These are phyloP conservation scores for Glebionis coronaria DNA, from an alignment of 129 eudicot genomes.

Conservation along the genomic window DNA sequence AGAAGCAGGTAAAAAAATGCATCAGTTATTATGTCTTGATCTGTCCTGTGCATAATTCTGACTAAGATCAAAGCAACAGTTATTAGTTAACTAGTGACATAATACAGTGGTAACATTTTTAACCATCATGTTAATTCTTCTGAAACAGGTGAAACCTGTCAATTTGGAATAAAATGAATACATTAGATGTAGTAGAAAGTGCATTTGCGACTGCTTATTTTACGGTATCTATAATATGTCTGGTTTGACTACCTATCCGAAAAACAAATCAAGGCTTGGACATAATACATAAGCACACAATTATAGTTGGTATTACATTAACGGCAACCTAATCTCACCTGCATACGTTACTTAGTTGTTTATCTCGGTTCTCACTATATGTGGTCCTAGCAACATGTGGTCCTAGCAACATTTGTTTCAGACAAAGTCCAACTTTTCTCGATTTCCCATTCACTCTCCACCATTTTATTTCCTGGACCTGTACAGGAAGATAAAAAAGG, in stretches of 20 bases:
- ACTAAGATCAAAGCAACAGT: neutral
- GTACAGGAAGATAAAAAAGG: too few species aligned
- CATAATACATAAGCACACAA: too few species aligned
- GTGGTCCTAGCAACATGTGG: conserved; percentile 23
- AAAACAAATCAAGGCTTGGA: neutral
- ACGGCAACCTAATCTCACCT: neutral
- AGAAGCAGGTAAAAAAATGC: neutral
- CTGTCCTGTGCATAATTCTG: neutral
- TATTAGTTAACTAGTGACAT: conserved; percentile 10
- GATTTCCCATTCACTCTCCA: too few species aligned
- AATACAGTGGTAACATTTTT: neutral
- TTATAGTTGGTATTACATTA: too few species aligned
- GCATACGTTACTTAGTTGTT: neutral
- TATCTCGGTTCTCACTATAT: neutral
- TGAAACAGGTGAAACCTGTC: conserved; percentile 13
- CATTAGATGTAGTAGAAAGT: conserved; percentile 1
- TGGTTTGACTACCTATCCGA: neutral
- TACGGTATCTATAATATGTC: neutral
- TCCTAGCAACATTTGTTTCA: neutral
- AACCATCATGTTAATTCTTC: neutral
- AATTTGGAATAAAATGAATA: conserved; percentile 15
- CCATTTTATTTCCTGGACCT: too few species aligned
- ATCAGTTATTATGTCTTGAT: neutral
- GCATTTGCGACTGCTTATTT: conserved; percentile 7
- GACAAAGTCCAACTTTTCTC: neutral